Evolutionary conservation across 345 rosid species (phyloP), one percentile per base, ranked within the genome.

Genomic region (Euphorbia pulcherrima): DNA sequence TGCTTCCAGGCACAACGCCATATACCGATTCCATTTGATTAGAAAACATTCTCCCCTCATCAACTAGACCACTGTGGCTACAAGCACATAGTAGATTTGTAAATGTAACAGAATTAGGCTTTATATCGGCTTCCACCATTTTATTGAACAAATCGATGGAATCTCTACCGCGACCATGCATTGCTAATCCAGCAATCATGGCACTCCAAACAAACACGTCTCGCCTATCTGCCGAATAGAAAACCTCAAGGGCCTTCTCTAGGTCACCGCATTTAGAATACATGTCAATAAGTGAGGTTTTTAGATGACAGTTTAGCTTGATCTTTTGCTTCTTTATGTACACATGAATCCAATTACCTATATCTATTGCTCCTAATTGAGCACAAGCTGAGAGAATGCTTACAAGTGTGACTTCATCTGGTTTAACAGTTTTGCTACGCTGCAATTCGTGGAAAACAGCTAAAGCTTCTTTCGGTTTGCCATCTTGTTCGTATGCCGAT

Each of bases 211-310:
- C 91, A 77, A 81, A 86, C 60, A 87, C 87, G 60, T 90, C 91
- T 74, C 84, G 80, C 68, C 68, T 75, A 29, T 80, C 75, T 8
- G 72, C 82, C 0, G 77, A 79, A 52, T 75, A 18, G 63, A 90
- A 90, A 60, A 90, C 82, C 66, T 80, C 84, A 52, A 85, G 82
- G 0, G 93, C 93, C 75, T 87, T 83, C 56, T 80, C 84, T 26
- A 90, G 72, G 75, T 86, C 83, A 26, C 96, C 96, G 46, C 96
- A 81, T 75, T 90, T 86, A 9, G 93, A 78, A 80, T 88, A 90
- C 93, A 90, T 84, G 72, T 90, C 93, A 69, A 90, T 86, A 67
- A 90, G 80, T 11, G 93, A 73, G 18, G 92, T 86, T 6, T 84
- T 73, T 27, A 87, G 78, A 62, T 82, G 77, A 65, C 84, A 83